Evolutionary conservation across 2,329 filamentous ascomycete species (phyloP).

Genomic region (Aspergillus calidoustus): DNA sequence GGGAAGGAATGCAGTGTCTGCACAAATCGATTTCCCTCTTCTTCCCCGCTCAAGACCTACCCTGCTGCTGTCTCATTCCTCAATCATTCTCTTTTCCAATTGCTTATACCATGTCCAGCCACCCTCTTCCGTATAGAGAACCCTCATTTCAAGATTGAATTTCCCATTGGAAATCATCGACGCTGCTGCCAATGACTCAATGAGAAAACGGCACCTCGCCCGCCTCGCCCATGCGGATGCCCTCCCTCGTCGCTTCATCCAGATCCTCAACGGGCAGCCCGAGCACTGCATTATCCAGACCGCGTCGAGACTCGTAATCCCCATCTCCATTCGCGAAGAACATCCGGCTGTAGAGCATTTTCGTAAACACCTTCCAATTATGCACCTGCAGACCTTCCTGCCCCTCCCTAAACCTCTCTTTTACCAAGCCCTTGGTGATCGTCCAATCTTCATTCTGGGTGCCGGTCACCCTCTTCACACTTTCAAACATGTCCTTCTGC

Average conservation of each 20-base stretch:
- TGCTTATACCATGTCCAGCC: too few relatives aligned
- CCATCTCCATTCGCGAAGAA: conserved; percentile 13
- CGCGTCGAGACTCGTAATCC: background rate
- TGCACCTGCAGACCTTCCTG: conserved; percentile 2
- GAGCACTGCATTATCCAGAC: conserved; percentile 6
- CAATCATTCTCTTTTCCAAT: too few relatives aligned
- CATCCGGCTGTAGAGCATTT: conserved; percentile 14
- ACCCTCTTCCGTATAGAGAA: too few relatives aligned
- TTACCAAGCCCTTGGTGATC: conserved; percentile 45
- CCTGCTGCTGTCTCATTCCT: too few relatives aligned
- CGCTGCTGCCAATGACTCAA: background rate
- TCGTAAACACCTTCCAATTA: conserved; percentile 4
- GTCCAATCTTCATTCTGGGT: conserved; percentile 65
- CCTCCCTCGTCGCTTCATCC: conserved; percentile 10
- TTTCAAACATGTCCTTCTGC: conserved; percentile 69
- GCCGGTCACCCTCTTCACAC: conserved; percentile 61
- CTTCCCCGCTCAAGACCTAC: too few relatives aligned
- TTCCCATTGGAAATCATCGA: too few relatives aligned
- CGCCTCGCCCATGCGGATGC: background rate
- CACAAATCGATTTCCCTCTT: too few relatives aligned
- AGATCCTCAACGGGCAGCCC: conserved; percentile 12
- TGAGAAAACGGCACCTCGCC: conserved; percentile 6
- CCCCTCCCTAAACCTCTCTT: background rate
- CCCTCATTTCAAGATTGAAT: too few relatives aligned
- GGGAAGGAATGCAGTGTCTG: too few relatives aligned